Evolutionary conservation across 2,329 filamentous ascomycete genomes (phyloP).

Genomic region (Knufia petricola): DNA sequence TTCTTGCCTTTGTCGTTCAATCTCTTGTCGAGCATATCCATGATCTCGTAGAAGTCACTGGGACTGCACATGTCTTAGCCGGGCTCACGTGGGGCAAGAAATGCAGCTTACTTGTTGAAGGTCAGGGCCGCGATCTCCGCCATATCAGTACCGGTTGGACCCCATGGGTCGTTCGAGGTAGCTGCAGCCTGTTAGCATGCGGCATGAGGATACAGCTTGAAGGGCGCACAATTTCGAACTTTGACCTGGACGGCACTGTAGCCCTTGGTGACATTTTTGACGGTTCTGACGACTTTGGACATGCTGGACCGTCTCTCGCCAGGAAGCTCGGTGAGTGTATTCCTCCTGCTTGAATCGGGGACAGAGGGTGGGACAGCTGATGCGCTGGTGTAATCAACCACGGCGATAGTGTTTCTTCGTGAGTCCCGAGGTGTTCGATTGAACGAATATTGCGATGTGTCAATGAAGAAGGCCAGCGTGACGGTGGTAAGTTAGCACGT

Average conservation of each 20-base stretch:
- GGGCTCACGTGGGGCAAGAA: not conserved
- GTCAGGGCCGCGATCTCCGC: conserved; percentile 96
- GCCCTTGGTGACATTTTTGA: conserved; percentile 99
- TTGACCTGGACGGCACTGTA: conserved; percentile 96
- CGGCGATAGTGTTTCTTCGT: conserved; percentile 17
- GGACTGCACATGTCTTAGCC: conserved; percentile 49
- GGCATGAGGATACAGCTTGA: not conserved
- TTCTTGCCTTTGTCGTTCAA: conserved; percentile 99
- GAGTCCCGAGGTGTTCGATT: conserved; percentile 8
- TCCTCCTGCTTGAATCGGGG: conserved; percentile 16
- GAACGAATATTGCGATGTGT: conserved; percentile 19
- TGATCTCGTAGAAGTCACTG: conserved; percentile 97
- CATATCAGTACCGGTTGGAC: conserved; percentile 96
- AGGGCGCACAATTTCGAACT: conserved; percentile 78
- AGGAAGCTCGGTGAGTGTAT: conserved; percentile 15
- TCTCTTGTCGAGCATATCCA: conserved; percentile 99
- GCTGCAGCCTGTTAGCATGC: conserved; percentile 44
- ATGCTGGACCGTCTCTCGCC: conserved; percentile 41
- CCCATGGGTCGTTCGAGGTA: conserved; percentile 98
- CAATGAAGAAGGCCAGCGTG: conserved; percentile 21
- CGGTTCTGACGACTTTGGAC: conserved; percentile 94
- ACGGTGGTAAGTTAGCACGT: not conserved
- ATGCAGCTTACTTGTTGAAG: conserved; percentile 74
- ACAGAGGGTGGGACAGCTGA: conserved; percentile 2
- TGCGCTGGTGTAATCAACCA: conserved; percentile 4